These are phyloP conservation scores for Papiliotrema fonsecae DNA, from an alignment of 1,284 basidiomycete genomes.

Conservation along the genomic window DNA sequence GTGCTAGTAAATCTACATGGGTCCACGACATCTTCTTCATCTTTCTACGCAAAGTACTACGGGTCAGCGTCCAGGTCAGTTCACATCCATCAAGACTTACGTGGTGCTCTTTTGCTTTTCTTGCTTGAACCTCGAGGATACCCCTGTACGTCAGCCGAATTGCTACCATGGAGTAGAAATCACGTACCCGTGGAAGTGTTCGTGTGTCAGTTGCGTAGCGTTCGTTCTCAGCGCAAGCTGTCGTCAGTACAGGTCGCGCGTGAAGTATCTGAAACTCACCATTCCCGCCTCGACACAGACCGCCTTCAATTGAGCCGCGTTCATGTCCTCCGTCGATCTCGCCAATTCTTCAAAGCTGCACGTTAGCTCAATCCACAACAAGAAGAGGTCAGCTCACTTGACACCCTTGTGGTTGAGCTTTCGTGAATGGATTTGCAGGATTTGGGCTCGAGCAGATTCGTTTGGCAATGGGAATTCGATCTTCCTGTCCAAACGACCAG, in stretches of 20 bases:
- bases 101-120: conserved; percentile 83
- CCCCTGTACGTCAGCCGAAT: conserved; percentile 53
- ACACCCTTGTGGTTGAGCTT: conserved; percentile 70
- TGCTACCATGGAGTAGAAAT: not conserved
- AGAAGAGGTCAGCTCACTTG: conserved; percentile 48
- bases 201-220: conserved; percentile 80
- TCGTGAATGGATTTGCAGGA: conserved; percentile 76
- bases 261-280: conserved; percentile 63
- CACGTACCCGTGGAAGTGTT: conserved; percentile 68
- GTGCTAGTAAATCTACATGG: conserved; percentile 1
- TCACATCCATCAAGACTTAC: conserved; percentile 25
- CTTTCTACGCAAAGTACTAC: conserved; percentile 9
- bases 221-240: conserved; percentile 69
- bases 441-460: conserved; percentile 66
- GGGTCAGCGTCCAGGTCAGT: not conserved
- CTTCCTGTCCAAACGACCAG: conserved; percentile 70
- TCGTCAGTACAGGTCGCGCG: not conserved
- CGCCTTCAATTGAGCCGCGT: conserved; percentile 65
- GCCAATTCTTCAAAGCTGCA: conserved; percentile 64
- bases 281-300: conserved; percentile 97
- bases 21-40: not conserved
- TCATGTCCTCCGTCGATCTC: conserved; percentile 71
- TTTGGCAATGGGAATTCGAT: conserved; percentile 76
- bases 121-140: conserved; percentile 90
- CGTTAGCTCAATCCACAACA: not conserved